Evolutionary conservation across 2,329 filamentous ascomycete genomes (phyloP), one percentile per base, ranked within the genome.

Genomic region (Colletotrichum salicis): DNA sequence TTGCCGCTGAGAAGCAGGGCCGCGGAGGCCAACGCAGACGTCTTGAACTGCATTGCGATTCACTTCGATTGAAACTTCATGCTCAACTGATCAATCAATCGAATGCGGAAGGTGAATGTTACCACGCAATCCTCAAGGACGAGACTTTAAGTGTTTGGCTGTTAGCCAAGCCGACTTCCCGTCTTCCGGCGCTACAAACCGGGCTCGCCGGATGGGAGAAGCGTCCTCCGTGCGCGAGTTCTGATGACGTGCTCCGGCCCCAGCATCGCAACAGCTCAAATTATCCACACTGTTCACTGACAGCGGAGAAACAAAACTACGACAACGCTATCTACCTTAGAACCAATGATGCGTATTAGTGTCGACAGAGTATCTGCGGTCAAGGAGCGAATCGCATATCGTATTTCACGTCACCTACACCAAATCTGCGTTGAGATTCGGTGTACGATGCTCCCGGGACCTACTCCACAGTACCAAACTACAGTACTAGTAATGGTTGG

Each of bases 171-270:
- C 29, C n/a, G 27, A 41, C 19, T 8, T 27, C 45, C 35, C 54
- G 27, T 35, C 24, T 56, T 5, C 29, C 27, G 51, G 60, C 22
- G 37, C 22, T 24, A 48, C 6, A 24, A 22, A 48, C 51, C 41
- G 5, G 15, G 29, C 29, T 71, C 57, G 68, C 57, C 57, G 68
- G 68, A 52, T 71, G 51, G 41, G 24, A 27, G 11, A 24, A 5
- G 31, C 3, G 31, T 2, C 5, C 45, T 13, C 15, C 61, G 41
- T 35, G 13, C 27, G 55, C 59, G 65, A 69, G 54, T 64, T 69
- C 59, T 45, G 65, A 69, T 69, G 65, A 33, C 70, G 65, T 71
- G 70, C 65, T 71, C 48, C 45, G n/a, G 22, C 35, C 29, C 55
- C 55, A 51, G 41, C 48, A 55, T 71, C 55, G 29, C 65, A 69